Evolutionary conservation across 2,329 filamentous ascomycete genomes (phyloP).

Genomic region (Fusarium nisikadoi): DNA sequence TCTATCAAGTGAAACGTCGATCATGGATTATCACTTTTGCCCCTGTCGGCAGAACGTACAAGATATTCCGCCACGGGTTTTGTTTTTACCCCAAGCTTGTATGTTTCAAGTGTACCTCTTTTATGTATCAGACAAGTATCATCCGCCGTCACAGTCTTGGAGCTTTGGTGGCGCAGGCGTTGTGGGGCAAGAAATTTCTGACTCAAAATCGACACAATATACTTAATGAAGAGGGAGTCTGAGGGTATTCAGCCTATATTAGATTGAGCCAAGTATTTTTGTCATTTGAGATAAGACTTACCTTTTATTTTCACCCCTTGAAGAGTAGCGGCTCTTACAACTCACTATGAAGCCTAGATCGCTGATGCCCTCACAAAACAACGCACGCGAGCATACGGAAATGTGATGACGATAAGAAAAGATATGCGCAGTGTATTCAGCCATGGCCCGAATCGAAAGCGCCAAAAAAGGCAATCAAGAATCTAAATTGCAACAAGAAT

Average conservation of each 20-base stretch:
- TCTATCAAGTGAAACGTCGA: not conserved
- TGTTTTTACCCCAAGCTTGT: not conserved
- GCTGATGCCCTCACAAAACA: not conserved
- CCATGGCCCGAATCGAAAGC: not conserved
- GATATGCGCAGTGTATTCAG: no score
- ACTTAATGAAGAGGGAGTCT: not conserved
- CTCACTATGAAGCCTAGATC: not conserved
- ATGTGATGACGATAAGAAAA: not conserved
- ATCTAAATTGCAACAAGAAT: not conserved
- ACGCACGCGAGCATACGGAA: not conserved
- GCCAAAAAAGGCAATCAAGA: not conserved
- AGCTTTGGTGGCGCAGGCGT: not conserved
- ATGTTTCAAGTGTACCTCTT: not conserved
- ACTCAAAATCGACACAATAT: not conserved
- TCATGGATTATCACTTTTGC: not conserved
- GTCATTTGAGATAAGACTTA: not conserved
- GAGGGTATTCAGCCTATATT: not conserved
- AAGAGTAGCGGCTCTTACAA: not conserved
- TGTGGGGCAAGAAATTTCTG: not conserved
- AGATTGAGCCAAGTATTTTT: not conserved
- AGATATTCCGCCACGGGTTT: not conserved
- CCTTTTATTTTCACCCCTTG: not conserved
- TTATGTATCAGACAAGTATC: not conserved
- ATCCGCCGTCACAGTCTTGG: not conserved
- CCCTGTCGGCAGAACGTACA: not conserved